Evolutionary conservation across 768 basidiomycete genomes (phyloP).

Genomic region (Leucocoprinus sp.): DNA sequence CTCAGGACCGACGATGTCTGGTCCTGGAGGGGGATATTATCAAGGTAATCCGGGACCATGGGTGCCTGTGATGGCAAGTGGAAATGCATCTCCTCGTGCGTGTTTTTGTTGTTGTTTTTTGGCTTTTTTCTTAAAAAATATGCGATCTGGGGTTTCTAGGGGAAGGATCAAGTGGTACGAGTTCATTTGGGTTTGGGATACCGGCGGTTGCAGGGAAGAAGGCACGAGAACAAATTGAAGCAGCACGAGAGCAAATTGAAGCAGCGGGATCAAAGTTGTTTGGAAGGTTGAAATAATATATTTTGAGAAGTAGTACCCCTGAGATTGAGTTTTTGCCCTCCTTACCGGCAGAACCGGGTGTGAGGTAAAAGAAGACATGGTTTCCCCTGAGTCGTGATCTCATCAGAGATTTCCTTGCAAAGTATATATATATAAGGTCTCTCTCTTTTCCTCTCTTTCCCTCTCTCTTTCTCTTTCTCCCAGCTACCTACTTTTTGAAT

Average conservation of each 20-base stretch:
- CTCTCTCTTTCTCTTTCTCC: too few relatives aligned
- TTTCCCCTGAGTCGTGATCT: slow-evolving; percentile 20
- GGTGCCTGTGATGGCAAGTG: not conserved
- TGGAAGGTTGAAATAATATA: slow-evolving; percentile 37
- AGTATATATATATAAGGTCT: slow-evolving; percentile 45
- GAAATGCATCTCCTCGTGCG: slow-evolving; percentile 14
- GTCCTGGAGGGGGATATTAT: not conserved
- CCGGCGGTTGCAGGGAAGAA: slow-evolving; percentile 44
- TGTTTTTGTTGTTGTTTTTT: not conserved
- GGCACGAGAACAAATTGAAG: slow-evolving; percentile 41
- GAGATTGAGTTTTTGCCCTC: not conserved
- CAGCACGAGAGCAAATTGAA: slow-evolving; percentile 43
- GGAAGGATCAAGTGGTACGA: too few relatives aligned
- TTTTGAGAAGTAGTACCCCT: too few relatives aligned
- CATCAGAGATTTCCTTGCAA: too few relatives aligned
- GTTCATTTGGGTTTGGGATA: slow-evolving; percentile 36
- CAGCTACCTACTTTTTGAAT: slow-evolving; percentile 28
- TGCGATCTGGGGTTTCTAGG: too few relatives aligned
- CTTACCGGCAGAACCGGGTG: slow-evolving; percentile 4
- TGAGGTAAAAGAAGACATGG: slow-evolving; percentile 11
- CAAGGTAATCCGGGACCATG: not conserved
- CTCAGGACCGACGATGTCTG: slow-evolving; percentile 7
- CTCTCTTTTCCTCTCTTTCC: too few relatives aligned
- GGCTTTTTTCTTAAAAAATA: too few relatives aligned
- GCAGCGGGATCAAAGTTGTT: slow-evolving; percentile 40